These are phyloP conservation scores for Beauveria australis DNA, from an alignment of 2,329 filamentous ascomycete species.

Conservation along the genomic window DNA sequence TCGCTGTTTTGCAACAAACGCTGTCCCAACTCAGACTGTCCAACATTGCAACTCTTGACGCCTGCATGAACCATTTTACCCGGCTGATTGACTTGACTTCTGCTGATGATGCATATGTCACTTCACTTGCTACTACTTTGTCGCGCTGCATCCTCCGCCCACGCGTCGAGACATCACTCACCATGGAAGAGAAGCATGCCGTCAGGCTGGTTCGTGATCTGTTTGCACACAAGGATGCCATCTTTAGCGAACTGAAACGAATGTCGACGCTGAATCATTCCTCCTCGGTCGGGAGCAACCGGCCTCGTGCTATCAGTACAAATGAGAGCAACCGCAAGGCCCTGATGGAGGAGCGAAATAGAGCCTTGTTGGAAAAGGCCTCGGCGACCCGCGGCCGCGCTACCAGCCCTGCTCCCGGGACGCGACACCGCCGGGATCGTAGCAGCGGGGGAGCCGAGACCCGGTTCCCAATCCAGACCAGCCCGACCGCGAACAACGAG, in stretches of 20 bases:
- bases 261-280: constrained; percentile 63
- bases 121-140: constrained; percentile 63
- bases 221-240: constrained; percentile 86
- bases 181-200: constrained; percentile 90
- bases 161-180: constrained; percentile 77
- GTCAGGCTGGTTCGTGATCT: constrained; percentile 87
- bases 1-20: constrained; percentile 90
- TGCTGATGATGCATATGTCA: constrained; percentile 79
- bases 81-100: constrained; percentile 94
- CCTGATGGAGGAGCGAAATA: constrained; percentile 87
- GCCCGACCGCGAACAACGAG: constrained; percentile 46
- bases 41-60: constrained; percentile 98
- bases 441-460: constrained; percentile 67
- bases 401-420: constrained; percentile 58
- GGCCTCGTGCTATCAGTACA: constrained; percentile 81
- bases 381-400: constrained; percentile 61
- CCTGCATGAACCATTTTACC: constrained; percentile 96
- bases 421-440: constrained; percentile 68
- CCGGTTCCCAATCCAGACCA: constrained; percentile 74
- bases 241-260: constrained; percentile 94
- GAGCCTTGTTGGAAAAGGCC: constrained; percentile 64
- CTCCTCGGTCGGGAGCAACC: constrained; percentile 46
- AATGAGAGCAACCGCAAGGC: constrained; percentile 93
- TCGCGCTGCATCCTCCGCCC: constrained; percentile 85
- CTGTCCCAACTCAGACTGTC: constrained; percentile 89